Evolutionary conservation across 345 rosid species (phyloP), one percentile per base, ranked within the genome.

Genomic region (Passiflora organensis): DNA sequence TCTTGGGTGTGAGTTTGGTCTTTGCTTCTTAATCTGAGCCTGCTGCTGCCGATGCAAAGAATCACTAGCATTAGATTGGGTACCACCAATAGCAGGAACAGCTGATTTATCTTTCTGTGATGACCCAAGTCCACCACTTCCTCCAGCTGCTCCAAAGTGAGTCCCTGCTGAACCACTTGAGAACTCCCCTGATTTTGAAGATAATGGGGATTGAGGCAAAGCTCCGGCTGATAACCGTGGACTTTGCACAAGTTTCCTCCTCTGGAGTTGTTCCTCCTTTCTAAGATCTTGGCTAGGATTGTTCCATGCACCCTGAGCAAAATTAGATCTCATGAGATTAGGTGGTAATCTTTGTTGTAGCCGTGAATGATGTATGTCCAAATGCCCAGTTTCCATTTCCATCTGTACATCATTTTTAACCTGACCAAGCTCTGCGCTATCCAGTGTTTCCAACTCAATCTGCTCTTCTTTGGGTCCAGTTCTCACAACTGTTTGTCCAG

Each of bases 151-250:
- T 66, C 95, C 97, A 71, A 81, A 84, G 67, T 87, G 86, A 58
- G 72, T 72, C 49, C 91, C 97, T 20, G 78, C 79, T 19, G 99
- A 93, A 60, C 95, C 87, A 69, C 82, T 83, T 46, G 99, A 93
- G 69, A 89, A 84, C 63, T 93, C 97, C 43, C 97, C 99, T 56
- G 99, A 89, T 80, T 83, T 93, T 55, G 97, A 84, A 46, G 99
- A 89, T 57, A 83, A 72, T 44, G 99, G 97, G 55, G 99, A 89
- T 46, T 89, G 99, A 60, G 87, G 80, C 67, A 84, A 71, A 48
- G 81, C 78, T 59, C 98, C 96, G 46, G 80, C 59, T 22, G 97
- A 84, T 67, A 89, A 55, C 38, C 87, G 79, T 18, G 99, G 97
- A 74, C 99, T 93, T 66, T 86, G 99, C 42, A 67, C 85, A 5